Percentiles rank a stretch among this genome's conserved stretches.
phyloP scores from a whole-genome alignment of 331 rosid genomes.

The Malus hybrid region DNA sequence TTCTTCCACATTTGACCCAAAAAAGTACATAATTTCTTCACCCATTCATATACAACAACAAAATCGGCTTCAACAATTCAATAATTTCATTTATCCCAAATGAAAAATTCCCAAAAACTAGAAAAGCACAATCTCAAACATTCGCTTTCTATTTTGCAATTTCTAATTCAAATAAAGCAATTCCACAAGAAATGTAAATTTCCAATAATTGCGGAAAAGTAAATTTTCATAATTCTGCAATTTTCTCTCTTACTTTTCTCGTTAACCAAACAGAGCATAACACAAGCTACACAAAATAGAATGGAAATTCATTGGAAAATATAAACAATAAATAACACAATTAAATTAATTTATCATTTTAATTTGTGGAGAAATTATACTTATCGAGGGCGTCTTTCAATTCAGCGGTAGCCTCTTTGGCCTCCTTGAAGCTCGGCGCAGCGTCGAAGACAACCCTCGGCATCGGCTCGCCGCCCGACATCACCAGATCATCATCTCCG shows the following conservation, averaged over 20 bases:
- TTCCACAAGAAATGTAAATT: neutral
- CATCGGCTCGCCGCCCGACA: constrained; percentile 36
- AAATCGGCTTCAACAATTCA: neutral
- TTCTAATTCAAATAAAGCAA: neutral
- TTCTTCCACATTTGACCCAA: no score
- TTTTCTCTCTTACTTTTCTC: neutral
- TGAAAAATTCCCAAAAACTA: neutral
- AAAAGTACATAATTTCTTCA: neutral
- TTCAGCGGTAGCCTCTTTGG: constrained; percentile 56
- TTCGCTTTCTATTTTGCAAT: neutral
- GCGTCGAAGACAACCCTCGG: constrained; percentile 67
- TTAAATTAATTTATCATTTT: neutral
- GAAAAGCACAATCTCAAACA: neutral
- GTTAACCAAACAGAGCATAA: neutral
- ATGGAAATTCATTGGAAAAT: neutral
- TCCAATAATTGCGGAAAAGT: neutral
- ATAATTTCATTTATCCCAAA: neutral
- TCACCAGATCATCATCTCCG: constrained; percentile 31
- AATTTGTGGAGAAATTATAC: constrained; percentile 18
- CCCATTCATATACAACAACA: neutral
- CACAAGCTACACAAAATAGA: neutral
- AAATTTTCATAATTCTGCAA: neutral
- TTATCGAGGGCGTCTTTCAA: constrained; percentile 72
- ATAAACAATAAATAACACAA: neutral
- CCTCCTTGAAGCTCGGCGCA: constrained; percentile 47